Evolutionary conservation across 306 rosid species (phyloP).

Genomic region (Begonia peltatifolia): DNA sequence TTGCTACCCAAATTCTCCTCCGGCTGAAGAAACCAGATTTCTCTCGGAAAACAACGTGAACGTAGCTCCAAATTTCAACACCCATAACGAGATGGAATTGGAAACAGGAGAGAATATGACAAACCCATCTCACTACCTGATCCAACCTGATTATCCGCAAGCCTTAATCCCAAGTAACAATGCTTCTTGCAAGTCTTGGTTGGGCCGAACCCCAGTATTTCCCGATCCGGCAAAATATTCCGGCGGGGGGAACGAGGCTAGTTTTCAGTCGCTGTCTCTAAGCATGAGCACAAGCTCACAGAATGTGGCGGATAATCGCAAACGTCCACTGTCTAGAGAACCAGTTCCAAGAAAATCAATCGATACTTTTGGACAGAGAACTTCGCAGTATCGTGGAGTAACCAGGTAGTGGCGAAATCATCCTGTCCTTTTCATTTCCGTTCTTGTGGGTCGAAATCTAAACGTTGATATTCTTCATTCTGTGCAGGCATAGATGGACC

Average conservation of each 20-base stretch:
- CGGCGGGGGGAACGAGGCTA: constrained; percentile 28
- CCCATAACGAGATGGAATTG: neutral
- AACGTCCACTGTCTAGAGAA: constrained; percentile 46
- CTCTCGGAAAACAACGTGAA: neutral
- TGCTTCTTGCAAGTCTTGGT: constrained; percentile 63
- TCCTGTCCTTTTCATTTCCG: neutral
- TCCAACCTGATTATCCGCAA: constrained; percentile 11
- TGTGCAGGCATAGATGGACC: constrained; percentile 95
- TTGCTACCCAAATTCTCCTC: constrained; percentile 57
- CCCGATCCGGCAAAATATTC: neutral
- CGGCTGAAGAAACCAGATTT: constrained; percentile 16
- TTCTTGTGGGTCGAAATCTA: neutral
- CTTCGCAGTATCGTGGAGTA: constrained; percentile 95
- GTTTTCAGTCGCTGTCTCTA: constrained; percentile 48
- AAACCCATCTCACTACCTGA: neutral
- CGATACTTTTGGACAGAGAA: constrained; percentile 94
- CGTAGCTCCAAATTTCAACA: neutral
- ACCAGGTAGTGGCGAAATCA: constrained; percentile 37
- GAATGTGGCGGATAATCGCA: constrained; percentile 34
- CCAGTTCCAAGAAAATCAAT: constrained; percentile 79
- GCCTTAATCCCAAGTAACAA: constrained; percentile 13
- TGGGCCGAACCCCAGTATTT: constrained; percentile 26
- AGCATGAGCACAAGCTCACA: constrained; percentile 57
- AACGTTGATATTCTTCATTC: neutral
- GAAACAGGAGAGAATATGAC: neutral